Evolutionary conservation across 2,329 filamentous ascomycete species (phyloP).

Genomic region (Sclerotinia glacialis): DNA sequence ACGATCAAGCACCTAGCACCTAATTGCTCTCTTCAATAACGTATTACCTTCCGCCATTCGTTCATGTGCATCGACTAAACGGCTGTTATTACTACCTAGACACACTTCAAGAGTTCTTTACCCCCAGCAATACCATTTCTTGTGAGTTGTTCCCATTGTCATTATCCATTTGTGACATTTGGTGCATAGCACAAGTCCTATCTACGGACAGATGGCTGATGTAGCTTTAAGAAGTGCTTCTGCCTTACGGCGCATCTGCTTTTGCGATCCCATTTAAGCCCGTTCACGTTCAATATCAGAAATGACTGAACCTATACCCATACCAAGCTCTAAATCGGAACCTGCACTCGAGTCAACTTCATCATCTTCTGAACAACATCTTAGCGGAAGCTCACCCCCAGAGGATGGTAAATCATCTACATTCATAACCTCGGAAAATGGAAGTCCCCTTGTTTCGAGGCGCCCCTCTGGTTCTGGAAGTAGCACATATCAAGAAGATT

Average conservation of each 20-base stretch:
- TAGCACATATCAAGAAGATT: slow-evolving; percentile 84
- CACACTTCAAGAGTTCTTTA: background rate
- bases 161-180: slow-evolving; percentile 4
- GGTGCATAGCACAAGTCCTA: slow-evolving; percentile 25
- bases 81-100: background rate
- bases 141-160: background rate
- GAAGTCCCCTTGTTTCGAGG: slow-evolving; percentile 64
- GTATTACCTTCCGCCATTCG: background rate
- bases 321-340: slow-evolving; percentile 36
- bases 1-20: background rate
- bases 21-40: slow-evolving; percentile 23
- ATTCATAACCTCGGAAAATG: slow-evolving; percentile 46
- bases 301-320: slow-evolving; percentile 46
- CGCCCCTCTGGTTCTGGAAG: slow-evolving; percentile 79
- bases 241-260: slow-evolving; percentile 44
- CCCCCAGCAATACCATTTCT: background rate
- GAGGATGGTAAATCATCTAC: slow-evolving; percentile 51
- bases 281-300: slow-evolving; percentile 43
- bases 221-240: slow-evolving; percentile 44
- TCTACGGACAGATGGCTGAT: slow-evolving; percentile 42
- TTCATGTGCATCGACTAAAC: slow-evolving; percentile 25
- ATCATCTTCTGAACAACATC: slow-evolving; percentile 31
- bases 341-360: slow-evolving; percentile 26
- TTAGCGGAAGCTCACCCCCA: slow-evolving; percentile 42
- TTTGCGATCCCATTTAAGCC: slow-evolving; percentile 42